Base-by-base conservation (phyloP, 768 basidiomycete genomes). In the Suillus alpinus region DNA sequence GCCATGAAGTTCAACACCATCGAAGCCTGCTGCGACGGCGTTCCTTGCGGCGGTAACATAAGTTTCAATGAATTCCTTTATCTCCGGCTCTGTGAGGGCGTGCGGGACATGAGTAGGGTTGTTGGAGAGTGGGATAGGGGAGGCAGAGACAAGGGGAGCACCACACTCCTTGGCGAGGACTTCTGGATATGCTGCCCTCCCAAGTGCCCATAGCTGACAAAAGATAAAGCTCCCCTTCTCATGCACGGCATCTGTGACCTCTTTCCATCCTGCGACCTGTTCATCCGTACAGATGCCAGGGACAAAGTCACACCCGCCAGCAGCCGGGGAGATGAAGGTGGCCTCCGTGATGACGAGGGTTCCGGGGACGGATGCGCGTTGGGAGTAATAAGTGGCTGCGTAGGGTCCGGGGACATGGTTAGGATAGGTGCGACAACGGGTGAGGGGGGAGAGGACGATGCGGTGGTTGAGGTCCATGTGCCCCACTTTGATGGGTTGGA, bases 261-360 rank as follows among this genome's bases (percentile, higher is more conserved):
- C 65, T 66, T 81, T 84, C 87, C 86, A 89, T 0, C 72, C 81
- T 0, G 59, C 65, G 36, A 86, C 75, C 61, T 87, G 86, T 18
- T 79, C 80, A 5, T 73, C 67, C 8, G 65, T 77, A 74, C 76
- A 85, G 39, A 85, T 79, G 0, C 85, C 84, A 0, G 85, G 83
- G 2, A 77, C 73, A 61, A 76, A 65, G 12, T 66, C 53, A 70
- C 58, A 41, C 61, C 76, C 70, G 59, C 76, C 64, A 59, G 73
- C 71, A 40, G 62, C 46, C n/a, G 43, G 68, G 53, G 69, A 69
- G 63, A 80, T 74, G 58, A 74, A 70, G 13, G 78, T 82, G 0
- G 74, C 83, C 66, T 84, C 83, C 1, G 81, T 67, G 57, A 85
- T 75, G 23, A 79, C 64, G 12, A 83, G 71, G 1, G 78, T 77